Evolutionary conservation across 495 filamentous ascomycete genomes (phyloP).

Genomic region (Tetracladium setigerum): DNA sequence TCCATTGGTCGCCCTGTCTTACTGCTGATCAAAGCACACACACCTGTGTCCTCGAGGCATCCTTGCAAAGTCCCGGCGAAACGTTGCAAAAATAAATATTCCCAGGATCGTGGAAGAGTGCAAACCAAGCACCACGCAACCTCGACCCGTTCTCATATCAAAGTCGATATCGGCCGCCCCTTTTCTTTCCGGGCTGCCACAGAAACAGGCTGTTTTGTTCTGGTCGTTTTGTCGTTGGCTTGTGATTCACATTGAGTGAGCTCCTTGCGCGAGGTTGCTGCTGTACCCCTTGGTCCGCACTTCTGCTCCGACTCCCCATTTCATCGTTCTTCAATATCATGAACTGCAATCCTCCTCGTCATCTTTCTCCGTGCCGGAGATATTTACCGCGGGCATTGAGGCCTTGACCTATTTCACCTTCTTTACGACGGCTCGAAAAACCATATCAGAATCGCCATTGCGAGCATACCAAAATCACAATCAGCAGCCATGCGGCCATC

Average conservation of each 20-base stretch:
- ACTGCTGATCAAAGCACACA: not conserved
- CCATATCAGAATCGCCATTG: not conserved
- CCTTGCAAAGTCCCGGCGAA: slow-evolving; percentile 7
- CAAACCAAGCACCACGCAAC: slow-evolving; percentile 4
- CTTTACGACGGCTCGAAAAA: not conserved
- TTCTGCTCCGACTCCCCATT: slow-evolving; percentile 6
- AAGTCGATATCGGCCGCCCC: slow-evolving; percentile 17
- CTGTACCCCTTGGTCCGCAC: too few species aligned
- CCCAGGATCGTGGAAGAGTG: too few species aligned
- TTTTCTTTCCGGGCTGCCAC: slow-evolving; percentile 6
- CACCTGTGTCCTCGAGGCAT: slow-evolving; percentile 2
- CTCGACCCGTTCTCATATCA: not conserved
- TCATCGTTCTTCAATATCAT: slow-evolving; percentile 35
- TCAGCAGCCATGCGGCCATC: slow-evolving; percentile 36
- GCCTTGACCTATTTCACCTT: slow-evolving; percentile 15
- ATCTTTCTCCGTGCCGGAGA: slow-evolving; percentile 48
- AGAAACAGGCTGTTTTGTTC: not conserved
- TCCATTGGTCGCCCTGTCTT: slow-evolving; percentile 16
- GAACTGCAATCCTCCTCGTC: slow-evolving; percentile 43
- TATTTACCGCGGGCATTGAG: slow-evolving; percentile 20
- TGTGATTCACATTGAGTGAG: slow-evolving; percentile 14
- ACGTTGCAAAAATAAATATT: too few species aligned
- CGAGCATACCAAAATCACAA: slow-evolving; percentile 1
- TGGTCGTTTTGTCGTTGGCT: not conserved
- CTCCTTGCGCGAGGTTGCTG: slow-evolving; percentile 3